Percentiles rank a stretch among this genome's conserved stretches.
Conservation (phyloP, 768 basidiomycete genomes). For the Panaeolus cyanescens region DNA sequence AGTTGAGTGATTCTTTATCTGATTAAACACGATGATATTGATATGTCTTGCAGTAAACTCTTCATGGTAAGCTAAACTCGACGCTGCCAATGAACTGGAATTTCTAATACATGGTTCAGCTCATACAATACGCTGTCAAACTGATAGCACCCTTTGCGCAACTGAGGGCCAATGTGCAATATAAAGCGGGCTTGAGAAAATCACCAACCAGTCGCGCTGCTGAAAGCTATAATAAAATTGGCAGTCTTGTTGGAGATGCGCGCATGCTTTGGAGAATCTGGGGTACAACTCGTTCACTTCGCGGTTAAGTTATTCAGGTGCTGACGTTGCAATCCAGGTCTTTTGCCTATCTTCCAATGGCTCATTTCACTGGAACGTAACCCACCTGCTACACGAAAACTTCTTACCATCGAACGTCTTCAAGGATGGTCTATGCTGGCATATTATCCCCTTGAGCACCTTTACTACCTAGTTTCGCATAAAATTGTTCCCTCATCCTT, state of each 20-base stretch:
- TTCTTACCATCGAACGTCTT: slow-evolving; percentile 77
- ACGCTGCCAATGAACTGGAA: neutral
- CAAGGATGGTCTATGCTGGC: slow-evolving; percentile 81
- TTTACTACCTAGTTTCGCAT: slow-evolving; percentile 66
- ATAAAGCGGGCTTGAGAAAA: slow-evolving; percentile 59
- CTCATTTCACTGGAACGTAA: slow-evolving; percentile 73
- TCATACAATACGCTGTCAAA: slow-evolving; percentile 75
- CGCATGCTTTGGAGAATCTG: slow-evolving; percentile 77
- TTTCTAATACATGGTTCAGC: slow-evolving; percentile 34
- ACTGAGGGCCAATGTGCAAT: slow-evolving; percentile 68
- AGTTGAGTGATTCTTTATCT: slow-evolving; percentile 53
- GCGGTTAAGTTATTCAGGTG: neutral
- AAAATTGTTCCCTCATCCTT: slow-evolving; percentile 60
- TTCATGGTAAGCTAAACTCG: slow-evolving; percentile 55
- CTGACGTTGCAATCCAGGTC: slow-evolving; percentile 41
- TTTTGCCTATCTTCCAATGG: slow-evolving; percentile 83
- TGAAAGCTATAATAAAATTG: slow-evolving; percentile 53
- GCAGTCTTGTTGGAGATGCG: slow-evolving; percentile 61
- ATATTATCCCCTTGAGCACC: slow-evolving; percentile 80
- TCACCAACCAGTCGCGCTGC: slow-evolving; percentile 57
- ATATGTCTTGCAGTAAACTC: slow-evolving; percentile 54
- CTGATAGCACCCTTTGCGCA: slow-evolving; percentile 66
- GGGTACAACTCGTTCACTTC: slow-evolving; percentile 45
- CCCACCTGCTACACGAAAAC: slow-evolving; percentile 66
- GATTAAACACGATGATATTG: neutral